Percentiles rank a stretch among this genome's conserved stretches.
phyloP scores from a whole-genome alignment of 306 rosid genomes.

The Sphenostylis stenocarpa region DNA sequence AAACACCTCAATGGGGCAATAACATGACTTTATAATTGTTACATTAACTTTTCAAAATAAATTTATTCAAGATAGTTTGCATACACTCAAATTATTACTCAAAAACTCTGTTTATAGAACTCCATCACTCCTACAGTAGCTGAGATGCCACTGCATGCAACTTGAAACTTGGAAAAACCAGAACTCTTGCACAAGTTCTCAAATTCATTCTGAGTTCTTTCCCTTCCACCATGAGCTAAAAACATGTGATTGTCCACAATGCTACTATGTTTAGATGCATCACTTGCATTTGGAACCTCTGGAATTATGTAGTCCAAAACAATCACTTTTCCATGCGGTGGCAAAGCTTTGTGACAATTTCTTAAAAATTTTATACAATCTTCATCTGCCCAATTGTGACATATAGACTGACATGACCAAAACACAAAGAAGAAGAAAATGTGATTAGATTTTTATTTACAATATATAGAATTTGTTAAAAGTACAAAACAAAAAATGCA shows the following conservation, averaged over 20 bases:
- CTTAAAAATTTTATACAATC: conserved; percentile 11
- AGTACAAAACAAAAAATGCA: not conserved
- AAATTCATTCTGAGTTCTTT: conserved; percentile 9
- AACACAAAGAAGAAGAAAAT: not conserved
- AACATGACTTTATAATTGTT: no score
- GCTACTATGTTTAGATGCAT: not conserved
- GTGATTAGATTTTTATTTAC: not conserved
- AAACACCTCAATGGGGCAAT: no score
- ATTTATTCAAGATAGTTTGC: not conserved
- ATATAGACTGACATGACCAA: not conserved
- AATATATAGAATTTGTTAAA: not conserved
- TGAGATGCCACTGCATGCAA: not conserved
- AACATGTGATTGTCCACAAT: not conserved
- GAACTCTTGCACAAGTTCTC: not conserved
- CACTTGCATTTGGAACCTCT: not conserved
- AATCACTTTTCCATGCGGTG: conserved; percentile 16
- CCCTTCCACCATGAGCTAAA: not conserved
- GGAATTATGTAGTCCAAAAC: not conserved
- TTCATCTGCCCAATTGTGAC: conserved; percentile 17
- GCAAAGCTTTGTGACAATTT: conserved; percentile 15
- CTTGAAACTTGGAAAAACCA: conserved; percentile 18
- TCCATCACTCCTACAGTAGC: not conserved
- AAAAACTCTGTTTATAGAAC: not conserved
- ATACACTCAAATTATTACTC: not conserved
- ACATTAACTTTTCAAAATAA: no score